phyloP scores from a whole-genome alignment of 305 asterid species.

The Fraxinus nigra region DNA sequence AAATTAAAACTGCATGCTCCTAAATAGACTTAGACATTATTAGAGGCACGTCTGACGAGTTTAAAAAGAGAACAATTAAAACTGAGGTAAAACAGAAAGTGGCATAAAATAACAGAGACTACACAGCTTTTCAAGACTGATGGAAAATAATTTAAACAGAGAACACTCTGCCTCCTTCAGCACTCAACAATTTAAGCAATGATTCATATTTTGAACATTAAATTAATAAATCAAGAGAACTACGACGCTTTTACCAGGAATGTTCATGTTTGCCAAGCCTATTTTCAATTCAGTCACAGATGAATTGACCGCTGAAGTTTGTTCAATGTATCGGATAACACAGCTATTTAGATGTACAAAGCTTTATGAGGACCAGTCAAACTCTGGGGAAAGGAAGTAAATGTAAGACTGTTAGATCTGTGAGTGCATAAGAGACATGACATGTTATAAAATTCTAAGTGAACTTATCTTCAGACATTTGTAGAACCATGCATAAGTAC shows the following conservation, averaged over 20 bases:
- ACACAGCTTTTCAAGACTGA: not conserved
- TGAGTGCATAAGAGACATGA: not conserved
- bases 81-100: not conserved
- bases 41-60: not conserved
- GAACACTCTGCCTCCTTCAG: not conserved
- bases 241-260: constrained; percentile 46
- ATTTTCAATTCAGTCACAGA: constrained; percentile 46
- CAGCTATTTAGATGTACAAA: constrained; percentile 29
- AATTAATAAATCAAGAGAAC: constrained; percentile 20
- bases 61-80: not conserved
- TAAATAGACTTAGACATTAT: not conserved
- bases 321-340: constrained; percentile 53
- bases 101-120: not conserved
- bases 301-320: constrained; percentile 41
- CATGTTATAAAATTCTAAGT: not conserved
- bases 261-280: constrained; percentile 33
- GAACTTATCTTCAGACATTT: not conserved
- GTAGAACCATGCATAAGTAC: not conserved
- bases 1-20: not conserved
- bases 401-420: not conserved
- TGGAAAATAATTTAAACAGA: constrained; percentile 3
- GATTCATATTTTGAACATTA: not conserved
- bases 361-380: constrained; percentile 11
- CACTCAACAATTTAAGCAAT: not conserved
- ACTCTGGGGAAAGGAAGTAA: constrained; percentile 20